Evolutionary conservation across 2,329 filamentous ascomycete species (phyloP).

Genomic region (Fusarium brachygibbosum): DNA sequence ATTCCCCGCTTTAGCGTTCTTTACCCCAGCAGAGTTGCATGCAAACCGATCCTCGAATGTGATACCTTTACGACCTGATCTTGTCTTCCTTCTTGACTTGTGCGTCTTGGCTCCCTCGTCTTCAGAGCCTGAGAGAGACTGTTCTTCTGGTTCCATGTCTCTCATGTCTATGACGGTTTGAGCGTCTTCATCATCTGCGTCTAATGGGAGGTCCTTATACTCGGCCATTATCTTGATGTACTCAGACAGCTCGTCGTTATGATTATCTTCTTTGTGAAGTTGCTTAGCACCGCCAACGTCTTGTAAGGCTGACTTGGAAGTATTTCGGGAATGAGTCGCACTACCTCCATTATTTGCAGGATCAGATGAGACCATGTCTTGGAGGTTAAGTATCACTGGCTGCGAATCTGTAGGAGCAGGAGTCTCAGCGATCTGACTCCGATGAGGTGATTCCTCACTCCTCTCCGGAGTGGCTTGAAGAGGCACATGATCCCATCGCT

Average conservation of each 20-base stretch:
- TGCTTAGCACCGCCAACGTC: background rate
- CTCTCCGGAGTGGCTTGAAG: constrained; percentile 55
- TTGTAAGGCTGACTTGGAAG: background rate
- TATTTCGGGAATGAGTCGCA: background rate
- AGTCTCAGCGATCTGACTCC: constrained; percentile 35
- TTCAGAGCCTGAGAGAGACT: constrained; percentile 41
- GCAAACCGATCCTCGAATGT: constrained; percentile 65
- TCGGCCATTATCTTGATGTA: constrained; percentile 74
- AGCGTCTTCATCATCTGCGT: constrained; percentile 63
- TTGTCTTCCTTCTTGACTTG: constrained; percentile 41
- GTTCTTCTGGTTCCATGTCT: constrained; percentile 30
- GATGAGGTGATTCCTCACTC: constrained; percentile 52
- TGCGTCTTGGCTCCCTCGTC: constrained; percentile 36
- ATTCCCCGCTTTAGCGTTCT: constrained; percentile 62
- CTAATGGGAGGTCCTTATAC: constrained; percentile 70
- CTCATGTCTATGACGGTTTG: constrained; percentile 33
- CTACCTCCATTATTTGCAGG: background rate
- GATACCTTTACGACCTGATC: constrained; percentile 48
- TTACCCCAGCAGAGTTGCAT: constrained; percentile 67
- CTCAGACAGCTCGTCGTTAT: constrained; percentile 70
- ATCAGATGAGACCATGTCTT: constrained; percentile 15
- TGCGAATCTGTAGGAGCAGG: constrained; percentile 46
- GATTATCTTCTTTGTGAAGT: background rate
- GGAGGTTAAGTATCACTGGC: constrained; percentile 45
- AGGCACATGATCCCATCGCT: constrained; percentile 56